phyloP scores from a whole-genome alignment of 1,139 yeast genomes.

The Pichia sp. region DNA sequence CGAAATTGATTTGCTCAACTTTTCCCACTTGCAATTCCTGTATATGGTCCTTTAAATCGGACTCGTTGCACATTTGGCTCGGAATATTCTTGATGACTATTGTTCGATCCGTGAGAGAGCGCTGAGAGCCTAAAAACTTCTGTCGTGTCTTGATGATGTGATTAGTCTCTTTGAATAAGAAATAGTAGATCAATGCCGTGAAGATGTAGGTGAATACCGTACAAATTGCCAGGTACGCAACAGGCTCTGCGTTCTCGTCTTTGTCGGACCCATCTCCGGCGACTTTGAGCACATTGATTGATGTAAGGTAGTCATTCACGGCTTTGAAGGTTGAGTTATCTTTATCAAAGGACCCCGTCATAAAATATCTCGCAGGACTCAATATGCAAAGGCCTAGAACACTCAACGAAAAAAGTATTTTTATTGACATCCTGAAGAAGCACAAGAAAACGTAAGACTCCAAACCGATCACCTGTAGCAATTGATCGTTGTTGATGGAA shows the following conservation, averaged over 20 bases:
- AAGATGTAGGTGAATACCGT: conserved; percentile 84
- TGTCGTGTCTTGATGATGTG: conserved; percentile 78
- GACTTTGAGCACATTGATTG: not conserved
- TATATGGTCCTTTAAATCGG: conserved; percentile 47
- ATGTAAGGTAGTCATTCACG: not conserved
- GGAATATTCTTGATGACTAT: conserved; percentile 55
- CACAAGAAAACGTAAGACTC: conserved; percentile 70
- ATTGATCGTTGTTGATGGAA: conserved; percentile 48
- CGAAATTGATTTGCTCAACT: conserved; percentile 50
- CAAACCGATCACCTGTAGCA: conserved; percentile 58
- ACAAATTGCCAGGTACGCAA: conserved; percentile 59
- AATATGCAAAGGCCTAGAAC: conserved; percentile 61
- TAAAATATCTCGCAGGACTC: conserved; percentile 68
- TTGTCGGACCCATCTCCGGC: conserved; percentile 2
- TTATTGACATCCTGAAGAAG: conserved; percentile 74
- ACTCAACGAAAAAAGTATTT: conserved; percentile 53
- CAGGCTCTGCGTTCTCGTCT: conserved; percentile 25
- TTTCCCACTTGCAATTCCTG: conserved; percentile 61
- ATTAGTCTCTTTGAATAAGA: conserved; percentile 65
- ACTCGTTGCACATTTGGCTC: conserved; percentile 38
- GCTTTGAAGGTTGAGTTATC: conserved; percentile 26
- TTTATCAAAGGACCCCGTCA: conserved; percentile 66
- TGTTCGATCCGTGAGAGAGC: conserved; percentile 88
- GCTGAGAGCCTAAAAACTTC: conserved; percentile 79
- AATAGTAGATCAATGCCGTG: conserved; percentile 62